phyloP scores from a whole-genome alignment of 2,329 filamentous ascomycete species.

The Alternaria sp. region DNA sequence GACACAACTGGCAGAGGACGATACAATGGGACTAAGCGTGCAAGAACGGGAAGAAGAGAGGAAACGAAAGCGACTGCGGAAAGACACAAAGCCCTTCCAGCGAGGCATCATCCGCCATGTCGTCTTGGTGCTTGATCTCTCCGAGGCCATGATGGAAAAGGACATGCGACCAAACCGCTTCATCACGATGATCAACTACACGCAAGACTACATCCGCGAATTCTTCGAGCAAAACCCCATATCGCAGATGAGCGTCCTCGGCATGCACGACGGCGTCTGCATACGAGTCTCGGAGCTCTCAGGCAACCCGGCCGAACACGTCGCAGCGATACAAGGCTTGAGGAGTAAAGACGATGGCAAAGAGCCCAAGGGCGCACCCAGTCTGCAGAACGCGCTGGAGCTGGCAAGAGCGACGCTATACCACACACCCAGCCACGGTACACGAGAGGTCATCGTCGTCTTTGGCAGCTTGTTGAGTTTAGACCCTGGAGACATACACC shows the following conservation, averaged over 20 bases:
- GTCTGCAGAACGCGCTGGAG: constrained; percentile 90
- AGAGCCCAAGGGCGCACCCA: constrained; percentile 58
- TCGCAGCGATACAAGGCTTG: constrained; percentile 74
- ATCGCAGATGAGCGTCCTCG: constrained; percentile 89
- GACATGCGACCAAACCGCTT: constrained; percentile 89
- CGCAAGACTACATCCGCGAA: constrained; percentile 86
- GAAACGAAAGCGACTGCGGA: constrained; percentile 79
- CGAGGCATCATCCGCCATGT: constrained; percentile 97
- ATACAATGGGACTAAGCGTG: constrained; percentile 73
- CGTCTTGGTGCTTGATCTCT: constrained; percentile 89
- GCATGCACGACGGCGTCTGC: constrained; percentile 91
- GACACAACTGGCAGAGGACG: constrained; percentile 62
- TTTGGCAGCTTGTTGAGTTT: constrained; percentile 89
- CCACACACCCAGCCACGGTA: constrained; percentile 91
- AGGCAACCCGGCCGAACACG: constrained; percentile 88
- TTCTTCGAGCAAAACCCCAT: constrained; percentile 99
- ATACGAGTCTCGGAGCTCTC: constrained; percentile 86
- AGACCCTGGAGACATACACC: constrained; percentile 94
- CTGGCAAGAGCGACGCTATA: constrained; percentile 93
- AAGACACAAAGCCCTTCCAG: constrained; percentile 94
- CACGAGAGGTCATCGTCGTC: constrained; percentile 87
- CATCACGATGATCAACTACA: constrained; percentile 80
- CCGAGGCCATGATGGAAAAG: constrained; percentile 92
- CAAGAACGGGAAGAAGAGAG: constrained; percentile 79
- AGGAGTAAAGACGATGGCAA: constrained; percentile 67